Evolutionary conservation across 73 alveolate species (phyloP).

Genomic region (Symbiodinium natans): DNA sequence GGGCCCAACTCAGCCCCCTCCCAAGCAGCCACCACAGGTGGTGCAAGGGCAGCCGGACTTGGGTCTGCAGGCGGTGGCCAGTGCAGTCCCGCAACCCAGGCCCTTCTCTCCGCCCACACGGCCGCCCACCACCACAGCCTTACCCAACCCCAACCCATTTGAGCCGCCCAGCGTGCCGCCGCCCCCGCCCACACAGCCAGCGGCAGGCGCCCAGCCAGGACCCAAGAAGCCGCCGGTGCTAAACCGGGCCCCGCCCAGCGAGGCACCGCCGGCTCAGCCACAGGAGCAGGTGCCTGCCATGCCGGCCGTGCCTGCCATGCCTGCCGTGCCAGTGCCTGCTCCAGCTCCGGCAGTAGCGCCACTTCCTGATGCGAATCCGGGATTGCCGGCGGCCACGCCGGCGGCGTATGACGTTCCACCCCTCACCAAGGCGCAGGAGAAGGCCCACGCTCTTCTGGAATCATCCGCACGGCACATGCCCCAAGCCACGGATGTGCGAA

Average conservation of each 20-base stretch:
- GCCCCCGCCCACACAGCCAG: conserved; percentile 35
- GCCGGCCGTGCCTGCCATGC: not conserved
- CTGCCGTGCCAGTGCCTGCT: not conserved
- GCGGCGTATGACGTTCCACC: conserved; percentile 2
- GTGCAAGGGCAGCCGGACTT: not conserved
- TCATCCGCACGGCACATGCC: conserved; percentile 59
- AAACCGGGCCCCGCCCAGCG: conserved; percentile 73
- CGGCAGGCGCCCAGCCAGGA: not conserved
- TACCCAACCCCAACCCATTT: not conserved
- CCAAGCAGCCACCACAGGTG: conserved; percentile 1
- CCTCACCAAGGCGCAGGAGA: conserved; percentile 37
- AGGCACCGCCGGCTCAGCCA: conserved; percentile 59
- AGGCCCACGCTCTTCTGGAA: conserved; percentile 57
- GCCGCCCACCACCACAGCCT: not conserved
- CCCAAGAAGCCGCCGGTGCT: conserved; percentile 26
- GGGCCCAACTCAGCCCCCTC: not conserved
- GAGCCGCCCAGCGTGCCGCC: conserved; percentile 53
- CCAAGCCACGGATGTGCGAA: conserved; percentile 27
- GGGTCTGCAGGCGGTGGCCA: not conserved
- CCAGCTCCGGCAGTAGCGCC: not conserved
- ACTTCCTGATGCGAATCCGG: not conserved
- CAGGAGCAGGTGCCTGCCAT: not conserved
- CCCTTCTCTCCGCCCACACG: not conserved
- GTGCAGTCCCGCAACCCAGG: not conserved
- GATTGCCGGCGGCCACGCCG: not conserved